Percentiles rank a stretch among this genome's conserved stretches.
Conservation (phyloP, 441 rosid species). For the Populus trichocarpa region DNA sequence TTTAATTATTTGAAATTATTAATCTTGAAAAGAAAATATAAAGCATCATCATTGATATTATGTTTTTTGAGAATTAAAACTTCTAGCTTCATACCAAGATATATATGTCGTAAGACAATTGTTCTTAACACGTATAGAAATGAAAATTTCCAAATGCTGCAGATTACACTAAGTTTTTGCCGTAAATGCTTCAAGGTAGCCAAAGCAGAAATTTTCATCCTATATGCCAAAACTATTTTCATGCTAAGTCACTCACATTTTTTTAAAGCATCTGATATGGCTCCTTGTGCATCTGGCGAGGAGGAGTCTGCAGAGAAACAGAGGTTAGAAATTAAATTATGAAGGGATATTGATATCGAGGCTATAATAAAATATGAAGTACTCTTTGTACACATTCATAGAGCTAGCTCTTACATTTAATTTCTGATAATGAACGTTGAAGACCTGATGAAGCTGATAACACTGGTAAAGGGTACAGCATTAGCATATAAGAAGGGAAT, state of each 20-base stretch:
- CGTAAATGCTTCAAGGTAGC: no score
- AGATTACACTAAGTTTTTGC: no score
- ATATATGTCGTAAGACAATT: no score
- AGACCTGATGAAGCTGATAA: no score
- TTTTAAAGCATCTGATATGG: slow-evolving; percentile 29
- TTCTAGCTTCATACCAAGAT: no score
- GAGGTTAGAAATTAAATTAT: slow-evolving; percentile 4
- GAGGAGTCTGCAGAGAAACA: slow-evolving; percentile 36
- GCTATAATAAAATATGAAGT: neutral
- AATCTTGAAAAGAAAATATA: neutral
- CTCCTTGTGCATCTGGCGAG: slow-evolving; percentile 20
- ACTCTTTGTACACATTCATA: neutral
- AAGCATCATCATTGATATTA: no score
- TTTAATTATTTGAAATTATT: neutral
- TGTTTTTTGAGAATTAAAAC: no score
- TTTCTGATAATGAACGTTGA: slow-evolving; percentile 18
- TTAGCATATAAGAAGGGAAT: no score
- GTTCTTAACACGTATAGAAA: no score
- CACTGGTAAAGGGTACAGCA: no score
- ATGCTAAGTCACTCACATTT: slow-evolving; percentile 37
- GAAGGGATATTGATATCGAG: slow-evolving; percentile 1
- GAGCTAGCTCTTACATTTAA: slow-evolving; percentile 38
- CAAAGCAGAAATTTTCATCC: no score
- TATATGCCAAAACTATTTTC: neutral
- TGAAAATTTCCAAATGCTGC: no score